Base-by-base conservation (phyloP, 306 rosid species). In the Gastrolobium villosum region DNA sequence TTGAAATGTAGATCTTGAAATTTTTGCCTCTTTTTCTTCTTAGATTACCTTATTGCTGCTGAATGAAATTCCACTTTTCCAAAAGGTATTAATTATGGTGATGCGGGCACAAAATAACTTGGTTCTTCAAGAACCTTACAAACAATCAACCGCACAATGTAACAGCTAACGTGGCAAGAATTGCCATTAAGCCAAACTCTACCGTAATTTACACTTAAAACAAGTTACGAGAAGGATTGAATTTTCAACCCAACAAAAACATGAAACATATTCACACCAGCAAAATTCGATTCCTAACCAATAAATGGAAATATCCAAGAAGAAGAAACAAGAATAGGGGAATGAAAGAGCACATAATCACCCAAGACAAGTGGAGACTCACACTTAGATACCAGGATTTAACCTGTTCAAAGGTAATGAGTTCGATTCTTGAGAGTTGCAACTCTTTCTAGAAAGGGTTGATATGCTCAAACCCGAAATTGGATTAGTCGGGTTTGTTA, bases 241-340 rank as follows among this genome's bases (percentile, higher is more conserved):
- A 52, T 40, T 46, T 15, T 34, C 75, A 68, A 41, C 73, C 49
- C 53, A 0, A 36, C 45, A 37, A 57, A 64, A 75, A 44, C n/a
- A 76, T 39, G 15, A 48, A 67, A 76, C 34, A 28, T 72, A 84
- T 83, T 57, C 56, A 70, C 78, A 72, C 13, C 41, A 65, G 2
- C 72, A 77, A 83, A 81, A 70, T 64, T 44, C 71, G 62, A 41
- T 37, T 77, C 61, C 70, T 50, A 67, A 64, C 64, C 72, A 72
- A 46, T 5, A 52, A 59, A 64, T 26, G 26, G 15, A 78, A 39
- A 66, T 41, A 69, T 26, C n/a, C n/a, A 59, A 35, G 46, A 7
- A 39, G 43, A 76, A 48, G 10, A 59, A 44, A 26, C 10, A 31
- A 48, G 41, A n/a, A 30, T 4, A 45, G 41, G 4, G 69, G 26